Percentiles rank a stretch among this genome's conserved stretches.
These are phyloP conservation scores for Leccinellum albellum DNA, from an alignment of 768 basidiomycete genomes.

Conservation along the genomic window DNA sequence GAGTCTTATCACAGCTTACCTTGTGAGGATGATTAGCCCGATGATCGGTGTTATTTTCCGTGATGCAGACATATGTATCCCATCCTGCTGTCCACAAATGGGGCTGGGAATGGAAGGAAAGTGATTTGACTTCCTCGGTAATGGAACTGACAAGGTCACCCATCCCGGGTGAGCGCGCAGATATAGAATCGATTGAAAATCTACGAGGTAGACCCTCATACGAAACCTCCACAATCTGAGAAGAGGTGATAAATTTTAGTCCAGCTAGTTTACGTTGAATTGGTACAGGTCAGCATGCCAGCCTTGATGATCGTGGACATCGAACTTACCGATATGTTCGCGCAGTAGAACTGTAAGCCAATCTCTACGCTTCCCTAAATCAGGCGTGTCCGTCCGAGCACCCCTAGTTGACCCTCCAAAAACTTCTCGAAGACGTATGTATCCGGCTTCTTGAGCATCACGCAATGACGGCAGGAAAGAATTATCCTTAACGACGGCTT, in stretches of 20 bases:
- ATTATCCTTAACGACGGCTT: constrained; percentile 33
- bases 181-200: constrained; percentile 53
- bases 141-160: constrained; percentile 32
- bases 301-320: neutral
- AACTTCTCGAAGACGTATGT: constrained; percentile 52
- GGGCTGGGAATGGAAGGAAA: constrained; percentile 41
- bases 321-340: constrained; percentile 60
- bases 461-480: constrained; percentile 49
- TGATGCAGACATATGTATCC: constrained; percentile 57
- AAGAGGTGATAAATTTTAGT: constrained; percentile 60
- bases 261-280: constrained; percentile 48
- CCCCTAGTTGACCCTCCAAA: constrained; percentile 15
- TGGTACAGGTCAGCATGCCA: constrained; percentile 4
- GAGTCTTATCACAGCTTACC: constrained; percentile 21
- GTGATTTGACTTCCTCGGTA: constrained; percentile 37
- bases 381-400: constrained; percentile 14
- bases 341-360: constrained; percentile 68
- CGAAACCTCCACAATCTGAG: constrained; percentile 56
- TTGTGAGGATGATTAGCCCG: constrained; percentile 31
- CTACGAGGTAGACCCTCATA: constrained; percentile 60
- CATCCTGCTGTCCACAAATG: constrained; percentile 63
- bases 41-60: constrained; percentile 27
- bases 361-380: constrained; percentile 43
- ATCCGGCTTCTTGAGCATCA: constrained; percentile 47
- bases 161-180: constrained; percentile 22